phyloP scores from a whole-genome alignment of 495 filamentous ascomycete species.

The Aspergillus ellipticus region DNA sequence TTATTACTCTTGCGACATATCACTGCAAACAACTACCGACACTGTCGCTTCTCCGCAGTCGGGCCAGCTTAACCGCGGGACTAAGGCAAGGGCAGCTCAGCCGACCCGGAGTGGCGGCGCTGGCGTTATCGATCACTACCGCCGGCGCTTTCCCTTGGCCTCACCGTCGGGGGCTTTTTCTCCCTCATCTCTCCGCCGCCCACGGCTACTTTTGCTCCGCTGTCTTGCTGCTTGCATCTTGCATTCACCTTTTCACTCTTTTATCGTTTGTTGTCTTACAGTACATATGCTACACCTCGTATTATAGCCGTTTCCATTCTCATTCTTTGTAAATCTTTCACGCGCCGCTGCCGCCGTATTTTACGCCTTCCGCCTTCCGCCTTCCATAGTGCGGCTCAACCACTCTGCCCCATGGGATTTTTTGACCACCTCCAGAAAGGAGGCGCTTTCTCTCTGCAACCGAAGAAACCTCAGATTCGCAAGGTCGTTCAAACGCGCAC shows the following conservation, averaged over 20 bases:
- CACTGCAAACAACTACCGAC: too few species aligned
- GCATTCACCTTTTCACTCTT: constrained; percentile 12
- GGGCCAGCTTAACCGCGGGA: background rate
- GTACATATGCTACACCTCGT: constrained; percentile 20
- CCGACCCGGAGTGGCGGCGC: constrained; percentile 13
- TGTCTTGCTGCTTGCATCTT: constrained; percentile 12
- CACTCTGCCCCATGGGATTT: constrained; percentile 42
- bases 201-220: constrained; percentile 2
- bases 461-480: constrained; percentile 48
- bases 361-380: background rate
- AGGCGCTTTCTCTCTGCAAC: constrained; percentile 46
- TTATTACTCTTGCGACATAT: too few species aligned
- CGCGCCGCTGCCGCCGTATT: background rate
- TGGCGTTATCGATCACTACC: constrained; percentile 3
- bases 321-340: background rate
- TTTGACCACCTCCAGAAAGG: constrained; percentile 56
- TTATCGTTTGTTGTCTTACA: constrained; percentile 11
- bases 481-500: constrained; percentile 43
- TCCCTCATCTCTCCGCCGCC: constrained; percentile 11
- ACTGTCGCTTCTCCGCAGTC: too few species aligned
- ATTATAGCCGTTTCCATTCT: background rate
- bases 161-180: constrained; percentile 8
- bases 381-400: background rate
- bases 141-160: background rate
- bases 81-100: constrained; percentile 4